These are phyloP conservation scores for Psidium friedrichsthalianum DNA, from an alignment of 345 rosid genomes.

Conservation along the genomic window DNA sequence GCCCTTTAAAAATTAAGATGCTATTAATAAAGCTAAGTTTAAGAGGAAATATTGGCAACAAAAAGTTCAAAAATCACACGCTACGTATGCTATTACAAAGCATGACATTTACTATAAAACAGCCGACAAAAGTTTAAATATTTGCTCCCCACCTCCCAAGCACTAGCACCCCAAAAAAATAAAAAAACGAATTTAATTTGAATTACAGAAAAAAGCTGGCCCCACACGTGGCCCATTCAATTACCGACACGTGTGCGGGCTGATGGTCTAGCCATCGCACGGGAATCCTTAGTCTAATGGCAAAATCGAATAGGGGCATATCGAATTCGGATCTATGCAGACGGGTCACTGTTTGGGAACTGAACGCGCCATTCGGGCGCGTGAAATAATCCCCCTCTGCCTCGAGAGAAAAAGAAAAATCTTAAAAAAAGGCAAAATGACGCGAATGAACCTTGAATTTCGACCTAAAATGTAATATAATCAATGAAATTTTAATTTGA, in stretches of 20 bases:
- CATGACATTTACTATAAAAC: background rate
- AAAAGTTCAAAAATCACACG: background rate
- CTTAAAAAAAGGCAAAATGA: background rate
- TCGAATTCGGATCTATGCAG: background rate
- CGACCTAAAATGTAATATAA: too few species aligned
- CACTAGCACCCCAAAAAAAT: background rate
- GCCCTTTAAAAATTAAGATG: background rate
- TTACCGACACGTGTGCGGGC: background rate
- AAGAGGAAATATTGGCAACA: background rate
- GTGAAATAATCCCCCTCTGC: background rate
- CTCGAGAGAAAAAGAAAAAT: background rate
- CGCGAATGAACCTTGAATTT: too few species aligned
- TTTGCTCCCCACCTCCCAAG: background rate
- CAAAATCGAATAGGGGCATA: too few species aligned
- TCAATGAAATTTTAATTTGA: too few species aligned
- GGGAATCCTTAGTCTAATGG: too few species aligned
- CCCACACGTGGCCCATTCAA: background rate
- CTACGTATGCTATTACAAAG: background rate
- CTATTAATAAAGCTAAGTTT: background rate
- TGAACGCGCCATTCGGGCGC: background rate
- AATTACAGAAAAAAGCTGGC: background rate
- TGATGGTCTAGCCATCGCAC: background rate
- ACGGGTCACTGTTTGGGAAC: background rate
- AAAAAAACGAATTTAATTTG: background rate
- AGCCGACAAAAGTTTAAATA: background rate